Percentiles rank a stretch among this genome's conserved stretches.
phyloP scores from a whole-genome alignment of 371 early-diverging fungal species.

The Saksenaea oblongispora region DNA sequence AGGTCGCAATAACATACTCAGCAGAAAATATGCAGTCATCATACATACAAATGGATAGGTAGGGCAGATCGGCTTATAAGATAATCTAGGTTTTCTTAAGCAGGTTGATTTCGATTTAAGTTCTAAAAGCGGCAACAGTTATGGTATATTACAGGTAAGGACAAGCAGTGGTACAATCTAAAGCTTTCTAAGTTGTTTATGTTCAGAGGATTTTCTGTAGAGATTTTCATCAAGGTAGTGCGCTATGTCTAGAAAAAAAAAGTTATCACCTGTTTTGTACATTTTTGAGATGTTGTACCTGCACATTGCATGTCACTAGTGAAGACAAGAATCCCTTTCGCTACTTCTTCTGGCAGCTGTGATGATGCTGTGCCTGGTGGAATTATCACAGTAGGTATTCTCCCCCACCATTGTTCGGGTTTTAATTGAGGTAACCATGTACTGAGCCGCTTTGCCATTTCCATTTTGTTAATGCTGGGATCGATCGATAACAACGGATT shows the following conservation, averaged over 20 bases:
- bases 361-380: not conserved
- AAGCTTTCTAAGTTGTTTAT: too few relatives aligned
- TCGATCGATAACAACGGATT: conserved; percentile 31
- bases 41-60: too few relatives aligned
- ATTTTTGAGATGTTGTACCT: not conserved
- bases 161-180: too few relatives aligned
- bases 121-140: too few relatives aligned
- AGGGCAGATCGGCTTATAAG: too few relatives aligned
- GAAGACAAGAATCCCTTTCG: not conserved
- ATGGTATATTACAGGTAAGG: too few relatives aligned
- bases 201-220: not conserved
- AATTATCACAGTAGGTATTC: conserved; percentile 31
- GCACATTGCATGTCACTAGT: not conserved
- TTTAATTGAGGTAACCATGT: conserved; percentile 26
- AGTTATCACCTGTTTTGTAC: not conserved
- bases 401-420: conserved; percentile 45
- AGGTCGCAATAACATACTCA: too few relatives aligned
- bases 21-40: too few relatives aligned
- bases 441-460: conserved; percentile 16
- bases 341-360: not conserved
- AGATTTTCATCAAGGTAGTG: not conserved
- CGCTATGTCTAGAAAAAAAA: not conserved
- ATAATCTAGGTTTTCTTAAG: too few relatives aligned
- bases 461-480: conserved; percentile 16
- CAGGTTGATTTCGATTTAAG: too few relatives aligned